Evolutionary conservation across 1,139 yeast genomes (phyloP).

Genomic region (Nakaseomyces sp.): DNA sequence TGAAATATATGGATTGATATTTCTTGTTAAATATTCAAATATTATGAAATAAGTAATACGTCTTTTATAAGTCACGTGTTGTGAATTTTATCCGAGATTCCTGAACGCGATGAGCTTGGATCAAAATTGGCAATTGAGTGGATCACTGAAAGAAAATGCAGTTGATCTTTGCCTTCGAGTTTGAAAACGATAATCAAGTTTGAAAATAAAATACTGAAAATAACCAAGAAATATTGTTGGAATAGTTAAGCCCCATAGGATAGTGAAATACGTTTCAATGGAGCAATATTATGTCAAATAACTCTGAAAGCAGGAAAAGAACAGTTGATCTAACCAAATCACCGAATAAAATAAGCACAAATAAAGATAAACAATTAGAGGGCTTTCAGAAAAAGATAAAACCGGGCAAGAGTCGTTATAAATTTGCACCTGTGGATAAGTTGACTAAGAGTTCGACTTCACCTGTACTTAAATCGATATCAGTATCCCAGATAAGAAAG

Average conservation of each 20-base stretch:
- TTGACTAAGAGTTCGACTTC: conserved; percentile 11
- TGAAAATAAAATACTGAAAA: no score
- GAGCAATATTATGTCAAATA: not conserved
- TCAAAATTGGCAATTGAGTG: no score
- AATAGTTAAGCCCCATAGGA: no score
- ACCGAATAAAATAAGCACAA: not conserved
- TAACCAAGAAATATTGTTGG: no score
- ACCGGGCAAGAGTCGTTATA: conserved; percentile 12
- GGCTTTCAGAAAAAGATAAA: not conserved
- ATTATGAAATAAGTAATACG: not conserved
- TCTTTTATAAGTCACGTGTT: not conserved
- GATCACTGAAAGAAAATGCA: no score
- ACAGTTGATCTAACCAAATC: conserved; percentile 5
- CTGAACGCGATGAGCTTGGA: not conserved
- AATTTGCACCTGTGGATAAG: conserved; percentile 28
- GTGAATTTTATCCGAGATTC: not conserved
- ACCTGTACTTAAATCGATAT: conserved; percentile 23
- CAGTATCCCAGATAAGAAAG: conserved; percentile 28
- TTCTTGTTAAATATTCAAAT: no score
- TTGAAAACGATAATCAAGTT: no score
- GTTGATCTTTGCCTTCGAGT: no score
- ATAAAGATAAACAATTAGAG: not conserved
- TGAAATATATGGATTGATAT: no score
- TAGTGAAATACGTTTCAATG: not conserved
- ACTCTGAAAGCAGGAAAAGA: conserved; percentile 1